Percentiles rank a stretch among this genome's conserved stretches.
These are phyloP conservation scores for Tricholoma terreum DNA, from an alignment of 768 basidiomycete genomes.

Conservation along the genomic window DNA sequence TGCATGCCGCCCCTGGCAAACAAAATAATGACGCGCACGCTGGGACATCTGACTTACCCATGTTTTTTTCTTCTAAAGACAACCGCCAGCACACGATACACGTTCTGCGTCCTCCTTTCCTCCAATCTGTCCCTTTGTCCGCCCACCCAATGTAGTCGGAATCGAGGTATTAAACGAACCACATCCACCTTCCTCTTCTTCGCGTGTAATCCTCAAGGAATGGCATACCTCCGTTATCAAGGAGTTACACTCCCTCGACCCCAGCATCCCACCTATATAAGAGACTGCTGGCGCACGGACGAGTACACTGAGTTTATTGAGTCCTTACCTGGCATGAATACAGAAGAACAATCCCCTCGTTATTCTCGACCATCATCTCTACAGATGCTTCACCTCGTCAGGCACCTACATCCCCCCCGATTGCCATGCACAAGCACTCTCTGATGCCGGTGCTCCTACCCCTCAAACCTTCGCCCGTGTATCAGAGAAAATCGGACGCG, in stretches of 20 bases:
- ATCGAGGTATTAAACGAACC: slow-evolving; percentile 63
- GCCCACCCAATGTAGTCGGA: slow-evolving; percentile 51
- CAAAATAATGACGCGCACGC: slow-evolving; percentile 69
- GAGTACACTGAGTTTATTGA: slow-evolving; percentile 57
- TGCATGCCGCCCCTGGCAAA: slow-evolving; percentile 74
- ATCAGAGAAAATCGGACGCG: slow-evolving; percentile 30
- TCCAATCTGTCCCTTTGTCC: slow-evolving; percentile 33
- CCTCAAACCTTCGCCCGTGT: slow-evolving; percentile 36
- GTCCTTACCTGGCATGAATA: slow-evolving; percentile 12
- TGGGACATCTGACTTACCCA: slow-evolving; percentile 52
- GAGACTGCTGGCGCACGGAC: slow-evolving; percentile 73
- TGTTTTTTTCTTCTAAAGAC: slow-evolving; percentile 44
- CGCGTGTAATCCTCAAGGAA: slow-evolving; percentile 35
- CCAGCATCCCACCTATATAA: slow-evolving; percentile 62
- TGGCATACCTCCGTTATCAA: slow-evolving; percentile 65
- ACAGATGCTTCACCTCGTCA: slow-evolving; percentile 68
- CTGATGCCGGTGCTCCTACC: slow-evolving; percentile 35
- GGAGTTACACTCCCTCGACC: slow-evolving; percentile 47
- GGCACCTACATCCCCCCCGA: slow-evolving; percentile 54
- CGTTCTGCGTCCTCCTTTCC: slow-evolving; percentile 43
- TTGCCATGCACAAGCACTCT: slow-evolving; percentile 50
- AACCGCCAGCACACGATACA: slow-evolving; percentile 47
- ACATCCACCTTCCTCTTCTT: slow-evolving; percentile 43
- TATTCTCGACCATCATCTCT: slow-evolving; percentile 80
- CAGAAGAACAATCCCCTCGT: slow-evolving; percentile 32